Percentiles rank a stretch among this genome's conserved stretches.
Conservation (phyloP, 768 basidiomycete species). For the Amanita exitialis region DNA sequence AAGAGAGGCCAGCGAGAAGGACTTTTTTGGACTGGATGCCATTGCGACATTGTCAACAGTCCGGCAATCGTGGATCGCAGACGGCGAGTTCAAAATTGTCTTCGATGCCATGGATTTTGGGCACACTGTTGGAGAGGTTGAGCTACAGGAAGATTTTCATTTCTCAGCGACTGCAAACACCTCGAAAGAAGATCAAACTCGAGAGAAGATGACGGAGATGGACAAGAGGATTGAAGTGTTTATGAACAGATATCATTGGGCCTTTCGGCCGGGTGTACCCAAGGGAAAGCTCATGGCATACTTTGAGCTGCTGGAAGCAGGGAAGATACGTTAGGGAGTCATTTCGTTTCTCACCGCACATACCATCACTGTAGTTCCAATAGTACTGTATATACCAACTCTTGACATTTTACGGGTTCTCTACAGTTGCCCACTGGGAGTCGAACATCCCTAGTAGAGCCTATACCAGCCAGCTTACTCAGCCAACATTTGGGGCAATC, state of each 20-base stretch:
- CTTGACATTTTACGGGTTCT: background rate
- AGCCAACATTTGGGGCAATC: too few relatives aligned
- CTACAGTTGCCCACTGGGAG: background rate
- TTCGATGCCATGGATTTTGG: slow-evolving; percentile 1
- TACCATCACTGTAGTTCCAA: background rate
- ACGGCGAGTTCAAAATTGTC: slow-evolving; percentile 2
- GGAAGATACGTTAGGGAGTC: slow-evolving; percentile 3
- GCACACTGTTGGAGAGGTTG: slow-evolving; percentile 3
- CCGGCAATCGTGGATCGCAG: slow-evolving; percentile 2
- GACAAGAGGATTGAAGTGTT: slow-evolving; percentile 2
- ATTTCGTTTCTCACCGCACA: background rate
- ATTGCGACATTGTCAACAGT: slow-evolving; percentile 1
- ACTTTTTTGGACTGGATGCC: slow-evolving; percentile 3
- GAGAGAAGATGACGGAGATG: slow-evolving; percentile 4
- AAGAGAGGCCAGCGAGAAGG: background rate
- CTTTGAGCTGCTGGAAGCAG: slow-evolving; percentile 2
- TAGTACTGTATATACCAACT: background rate
- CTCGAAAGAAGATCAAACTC: slow-evolving; percentile 1
- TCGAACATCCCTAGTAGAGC: too few relatives aligned
- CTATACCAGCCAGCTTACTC: too few relatives aligned
- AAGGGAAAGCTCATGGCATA: slow-evolving; percentile 3
- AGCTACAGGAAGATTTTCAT: slow-evolving; percentile 1
- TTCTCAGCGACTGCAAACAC: background rate
- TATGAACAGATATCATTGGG: slow-evolving; percentile 4
- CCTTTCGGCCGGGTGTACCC: slow-evolving; percentile 1